Conservation (phyloP, 2,329 filamentous ascomycete species). For the Fusarium pseudocircinatum region DNA sequence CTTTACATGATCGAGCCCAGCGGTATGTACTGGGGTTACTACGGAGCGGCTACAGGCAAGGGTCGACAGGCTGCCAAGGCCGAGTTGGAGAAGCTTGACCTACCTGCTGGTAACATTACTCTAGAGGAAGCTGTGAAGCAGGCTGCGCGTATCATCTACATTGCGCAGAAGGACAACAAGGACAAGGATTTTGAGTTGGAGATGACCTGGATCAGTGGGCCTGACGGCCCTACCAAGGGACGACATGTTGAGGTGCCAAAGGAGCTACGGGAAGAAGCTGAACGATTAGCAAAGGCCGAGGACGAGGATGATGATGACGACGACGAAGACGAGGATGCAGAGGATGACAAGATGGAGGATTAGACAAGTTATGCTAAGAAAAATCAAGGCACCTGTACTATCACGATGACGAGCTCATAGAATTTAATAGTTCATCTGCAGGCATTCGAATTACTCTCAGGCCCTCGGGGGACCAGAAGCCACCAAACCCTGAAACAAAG, state of each 20-base stretch:
- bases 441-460: slow-evolving; percentile 14
- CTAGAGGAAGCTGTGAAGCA: slow-evolving; percentile 93
- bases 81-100: slow-evolving; percentile 96
- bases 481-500: background rate
- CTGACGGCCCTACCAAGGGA: slow-evolving; percentile 89
- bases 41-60: slow-evolving; percentile 96
- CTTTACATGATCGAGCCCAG: slow-evolving; percentile 99
- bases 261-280: slow-evolving; percentile 89
- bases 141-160: slow-evolving; percentile 95
- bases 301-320: slow-evolving; percentile 85
- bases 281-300: slow-evolving; percentile 89
- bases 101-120: slow-evolving; percentile 78
- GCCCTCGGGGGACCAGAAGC: background rate
- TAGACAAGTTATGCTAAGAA: slow-evolving; percentile 53
- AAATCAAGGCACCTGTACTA: slow-evolving; percentile 47
- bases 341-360: slow-evolving; percentile 88
- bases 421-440: slow-evolving; percentile 48
- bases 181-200: slow-evolving; percentile 99
- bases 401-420: slow-evolving; percentile 49
- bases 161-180: slow-evolving; percentile 98
- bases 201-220: slow-evolving; percentile 95
- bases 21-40: slow-evolving; percentile 98
- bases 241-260: slow-evolving; percentile 93
- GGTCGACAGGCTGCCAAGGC: slow-evolving; percentile 96
- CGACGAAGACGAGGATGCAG: slow-evolving; percentile 68